Conservation (phyloP, 306 rosid species). For the Trifolium fragiferum region DNA sequence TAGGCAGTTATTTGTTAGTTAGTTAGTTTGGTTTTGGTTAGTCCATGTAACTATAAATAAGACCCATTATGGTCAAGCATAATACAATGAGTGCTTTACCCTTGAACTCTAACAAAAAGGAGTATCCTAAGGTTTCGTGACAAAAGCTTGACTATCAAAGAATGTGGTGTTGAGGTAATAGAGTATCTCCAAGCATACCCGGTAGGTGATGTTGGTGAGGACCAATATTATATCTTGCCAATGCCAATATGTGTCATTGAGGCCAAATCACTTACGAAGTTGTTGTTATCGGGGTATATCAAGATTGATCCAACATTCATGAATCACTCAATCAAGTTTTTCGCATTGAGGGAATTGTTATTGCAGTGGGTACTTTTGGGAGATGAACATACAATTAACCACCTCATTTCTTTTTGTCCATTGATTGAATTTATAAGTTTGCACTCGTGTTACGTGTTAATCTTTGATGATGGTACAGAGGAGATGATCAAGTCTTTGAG, state of each 20-base stretch:
- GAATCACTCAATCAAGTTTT: neutral
- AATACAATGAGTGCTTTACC: too few species aligned
- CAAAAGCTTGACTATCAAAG: too few species aligned
- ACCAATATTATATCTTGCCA: too few species aligned
- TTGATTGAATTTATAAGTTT: slow-evolving; percentile 29
- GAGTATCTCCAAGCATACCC: too few species aligned
- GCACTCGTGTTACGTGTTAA: neutral
- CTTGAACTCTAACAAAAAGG: too few species aligned
- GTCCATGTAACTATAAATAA: too few species aligned
- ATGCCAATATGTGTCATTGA: too few species aligned
- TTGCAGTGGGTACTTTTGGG: neutral
- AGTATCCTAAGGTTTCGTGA: slow-evolving; percentile 5
- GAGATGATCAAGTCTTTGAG: neutral
- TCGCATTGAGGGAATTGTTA: neutral
- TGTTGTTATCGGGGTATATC: neutral
- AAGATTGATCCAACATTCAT: neutral
- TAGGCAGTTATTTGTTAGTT: too few species aligned
- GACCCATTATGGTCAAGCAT: too few species aligned
- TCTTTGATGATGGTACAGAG: neutral
- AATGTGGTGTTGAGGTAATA: neutral
- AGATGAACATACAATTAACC: neutral
- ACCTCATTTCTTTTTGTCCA: slow-evolving; percentile 31
- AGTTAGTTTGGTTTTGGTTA: too few species aligned
- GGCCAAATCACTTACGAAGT: neutral
- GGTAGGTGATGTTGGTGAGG: too few species aligned